phyloP scores from a whole-genome alignment of 257 asterid genomes.

The Ballota nigra region DNA sequence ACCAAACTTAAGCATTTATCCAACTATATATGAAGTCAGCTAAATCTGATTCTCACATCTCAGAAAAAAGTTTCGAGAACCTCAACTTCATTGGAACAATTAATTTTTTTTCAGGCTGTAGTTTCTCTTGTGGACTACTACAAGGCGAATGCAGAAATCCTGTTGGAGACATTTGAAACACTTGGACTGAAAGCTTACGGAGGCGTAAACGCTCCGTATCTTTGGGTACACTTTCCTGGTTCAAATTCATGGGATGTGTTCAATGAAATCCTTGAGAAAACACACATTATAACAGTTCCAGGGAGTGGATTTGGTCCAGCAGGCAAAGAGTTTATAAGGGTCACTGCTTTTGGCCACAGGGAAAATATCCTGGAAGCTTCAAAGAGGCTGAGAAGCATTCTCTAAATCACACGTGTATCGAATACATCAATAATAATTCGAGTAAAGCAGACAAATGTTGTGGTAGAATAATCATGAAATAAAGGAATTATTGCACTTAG shows the following conservation, averaged over 20 bases:
- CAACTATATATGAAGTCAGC: neutral
- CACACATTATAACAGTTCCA: constrained; percentile 80
- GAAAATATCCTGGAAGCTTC: constrained; percentile 71
- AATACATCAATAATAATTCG: neutral
- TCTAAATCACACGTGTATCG: constrained; percentile 11
- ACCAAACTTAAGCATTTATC: neutral
- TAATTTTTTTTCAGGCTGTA: constrained; percentile 38
- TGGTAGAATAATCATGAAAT: neutral
- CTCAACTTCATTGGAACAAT: neutral
- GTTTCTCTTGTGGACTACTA: constrained; percentile 57
- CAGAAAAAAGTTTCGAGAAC: neutral
- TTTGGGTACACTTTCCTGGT: constrained; percentile 92
- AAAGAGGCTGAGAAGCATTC: constrained; percentile 49
- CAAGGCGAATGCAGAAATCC: constrained; percentile 67
- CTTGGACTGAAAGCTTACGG: constrained; percentile 66
- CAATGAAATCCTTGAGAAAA: constrained; percentile 63
- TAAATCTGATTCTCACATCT: neutral
- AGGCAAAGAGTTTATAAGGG: constrained; percentile 78
- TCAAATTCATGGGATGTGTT: constrained; percentile 81
- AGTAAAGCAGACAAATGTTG: neutral
- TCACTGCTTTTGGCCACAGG: constrained; percentile 80
- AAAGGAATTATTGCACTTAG: neutral
- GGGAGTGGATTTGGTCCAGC: constrained; percentile 94
- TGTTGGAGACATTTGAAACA: constrained; percentile 64
- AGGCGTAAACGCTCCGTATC: constrained; percentile 83